Evolutionary conservation across 768 basidiomycete genomes (phyloP), one percentile per base, ranked within the genome.

Genomic region (Tremella fuciformis): DNA sequence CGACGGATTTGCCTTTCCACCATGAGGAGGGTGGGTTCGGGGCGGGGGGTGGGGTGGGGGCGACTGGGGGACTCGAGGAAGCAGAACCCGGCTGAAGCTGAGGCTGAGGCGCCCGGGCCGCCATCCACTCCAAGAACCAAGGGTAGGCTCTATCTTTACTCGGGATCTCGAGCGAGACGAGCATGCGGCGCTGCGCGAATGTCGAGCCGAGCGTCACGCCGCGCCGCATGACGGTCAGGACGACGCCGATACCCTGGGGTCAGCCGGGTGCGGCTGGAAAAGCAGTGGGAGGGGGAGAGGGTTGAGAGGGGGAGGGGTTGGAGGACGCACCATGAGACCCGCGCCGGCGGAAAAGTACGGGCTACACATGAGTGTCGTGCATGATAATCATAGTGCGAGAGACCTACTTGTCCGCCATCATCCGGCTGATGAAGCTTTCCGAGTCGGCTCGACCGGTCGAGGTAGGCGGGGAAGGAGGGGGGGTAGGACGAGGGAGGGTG

Each of bases 291-390:
- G 41, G 41, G 15, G 41, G 50, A 46, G 49, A 22, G 21, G 19
- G 16, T 3, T 22, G 24, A 44, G 16, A 47, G 63, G 19, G 34
- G 24, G 38, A 46, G 56, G 48, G 68, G 19, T 46, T n/a, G n/a
- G 13, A 8, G 21, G 11, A 60, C 79, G 58, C 65, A 93, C 94
- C 92, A 98, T 93, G 38, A 99, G 83, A 37, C 94, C 96, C 70
- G 97, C 97, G 24, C 96, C 94, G 49, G 94, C 96, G 74, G 94
- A 90, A 74, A 99, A 98, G 80, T 91, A 93, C 38, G 91, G 94
- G 75, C 96, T 99, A 67, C 0, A 16, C 2, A 22, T 50, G 29
- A 52, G 61, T 40, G 19, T 50, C 37, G 19, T 53, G 18, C 11
- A 9, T 16, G 11, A 25, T 26, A 29, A 13, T 29, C 6, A 26